Conservation (phyloP, 2,329 filamentous ascomycete genomes). For the Ceratocystis colombiana region DNA sequence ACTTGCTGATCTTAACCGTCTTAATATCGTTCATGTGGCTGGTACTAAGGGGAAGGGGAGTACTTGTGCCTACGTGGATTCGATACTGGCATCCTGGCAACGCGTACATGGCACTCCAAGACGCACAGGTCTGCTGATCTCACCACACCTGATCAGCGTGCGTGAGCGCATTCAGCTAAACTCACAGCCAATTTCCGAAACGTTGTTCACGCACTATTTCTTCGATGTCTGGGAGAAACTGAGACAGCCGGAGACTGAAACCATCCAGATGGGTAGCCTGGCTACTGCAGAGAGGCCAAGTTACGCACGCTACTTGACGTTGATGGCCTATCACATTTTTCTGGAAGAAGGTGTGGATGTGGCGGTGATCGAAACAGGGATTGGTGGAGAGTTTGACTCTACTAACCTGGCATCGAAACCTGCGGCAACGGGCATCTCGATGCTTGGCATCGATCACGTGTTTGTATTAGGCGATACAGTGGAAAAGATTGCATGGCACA, state of each 20-base stretch:
- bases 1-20: constrained; percentile 44
- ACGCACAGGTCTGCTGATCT: constrained; percentile 56
- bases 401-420: constrained; percentile 56
- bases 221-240: constrained; percentile 57
- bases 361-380: constrained; percentile 56
- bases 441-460: constrained; percentile 61
- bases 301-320: constrained; percentile 53
- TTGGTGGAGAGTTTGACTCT: constrained; percentile 58
- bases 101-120: constrained; percentile 31
- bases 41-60: constrained; percentile 71
- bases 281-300: constrained; percentile 35
- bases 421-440: constrained; percentile 50
- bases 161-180: constrained; percentile 58
- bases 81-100: constrained; percentile 48
- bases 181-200: constrained; percentile 46
- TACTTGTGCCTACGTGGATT: constrained; percentile 57
- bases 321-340: constrained; percentile 59
- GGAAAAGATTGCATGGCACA: constrained; percentile 62
- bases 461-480: constrained; percentile 52
- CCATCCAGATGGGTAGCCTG: not conserved
- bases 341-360: constrained; percentile 51
- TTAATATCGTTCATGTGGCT: constrained; percentile 60
- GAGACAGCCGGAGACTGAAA: constrained; percentile 33
- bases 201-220: constrained; percentile 54
- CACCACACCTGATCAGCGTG: constrained; percentile 57